These are phyloP conservation scores for Fusarium sp. DNA, from an alignment of 2,329 filamentous ascomycete genomes.

Conservation along the genomic window DNA sequence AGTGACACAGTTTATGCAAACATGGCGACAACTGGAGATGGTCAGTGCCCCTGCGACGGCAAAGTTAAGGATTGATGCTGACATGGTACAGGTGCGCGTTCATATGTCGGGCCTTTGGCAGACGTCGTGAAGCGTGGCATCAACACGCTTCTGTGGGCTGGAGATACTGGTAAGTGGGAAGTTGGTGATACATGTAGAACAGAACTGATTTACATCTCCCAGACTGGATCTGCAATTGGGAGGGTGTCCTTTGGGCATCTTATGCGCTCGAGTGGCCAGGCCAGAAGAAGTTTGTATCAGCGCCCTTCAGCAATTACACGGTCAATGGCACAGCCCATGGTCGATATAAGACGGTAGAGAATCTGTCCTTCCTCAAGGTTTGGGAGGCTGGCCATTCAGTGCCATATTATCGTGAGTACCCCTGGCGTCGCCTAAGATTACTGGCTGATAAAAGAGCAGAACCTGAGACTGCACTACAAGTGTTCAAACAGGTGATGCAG, in stretches of 20 bases:
- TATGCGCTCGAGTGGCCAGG: slow-evolving; percentile 56
- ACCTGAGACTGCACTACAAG: slow-evolving; percentile 40
- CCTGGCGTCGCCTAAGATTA: no score
- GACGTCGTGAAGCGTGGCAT: slow-evolving; percentile 59
- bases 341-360: slow-evolving; percentile 59
- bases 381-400: slow-evolving; percentile 68
- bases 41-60: slow-evolving; percentile 5
- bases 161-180: slow-evolving; percentile 54
- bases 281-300: slow-evolving; percentile 50
- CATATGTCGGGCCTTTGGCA: slow-evolving; percentile 55
- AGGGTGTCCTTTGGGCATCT: slow-evolving; percentile 58
- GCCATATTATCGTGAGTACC: slow-evolving; percentile 53
- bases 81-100: slow-evolving; percentile 49
- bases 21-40: slow-evolving; percentile 38
- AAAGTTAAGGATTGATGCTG: neutral
- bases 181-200: neutral
- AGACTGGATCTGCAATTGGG: slow-evolving; percentile 68
- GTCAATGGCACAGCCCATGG: slow-evolving; percentile 58
- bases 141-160: slow-evolving; percentile 62
- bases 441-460: slow-evolving; percentile 27
- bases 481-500: slow-evolving; percentile 43
- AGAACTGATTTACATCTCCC: neutral
- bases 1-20: slow-evolving; percentile 37
- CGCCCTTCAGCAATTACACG: slow-evolving; percentile 52
- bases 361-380: slow-evolving; percentile 67